These are phyloP conservation scores for Calonectria pseudoturangicola DNA, from an alignment of 2,329 filamentous ascomycete genomes.

Conservation along the genomic window DNA sequence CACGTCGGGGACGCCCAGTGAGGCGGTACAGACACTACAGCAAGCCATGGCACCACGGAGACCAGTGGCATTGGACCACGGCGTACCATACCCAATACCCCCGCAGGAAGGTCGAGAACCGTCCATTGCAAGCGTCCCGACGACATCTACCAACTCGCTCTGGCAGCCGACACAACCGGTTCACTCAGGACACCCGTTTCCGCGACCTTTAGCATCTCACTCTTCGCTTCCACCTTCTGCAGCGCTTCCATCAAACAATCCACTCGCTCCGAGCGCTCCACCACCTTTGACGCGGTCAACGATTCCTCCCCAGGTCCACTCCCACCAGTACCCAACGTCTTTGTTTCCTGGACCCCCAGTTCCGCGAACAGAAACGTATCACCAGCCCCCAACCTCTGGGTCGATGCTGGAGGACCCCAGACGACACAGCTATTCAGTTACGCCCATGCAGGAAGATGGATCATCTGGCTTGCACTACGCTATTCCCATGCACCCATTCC, in stretches of 20 bases:
- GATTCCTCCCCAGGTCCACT: constrained; percentile 49
- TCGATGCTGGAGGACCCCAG: constrained; percentile 52
- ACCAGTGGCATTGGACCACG: constrained; percentile 55
- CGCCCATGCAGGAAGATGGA: constrained; percentile 46
- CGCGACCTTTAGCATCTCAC: constrained; percentile 53
- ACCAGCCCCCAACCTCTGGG: constrained; percentile 45
- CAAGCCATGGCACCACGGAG: constrained; percentile 61
- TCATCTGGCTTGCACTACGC: constrained; percentile 52
- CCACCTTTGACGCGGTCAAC: constrained; percentile 48
- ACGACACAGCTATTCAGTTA: constrained; percentile 52
- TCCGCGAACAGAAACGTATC: constrained; percentile 49
- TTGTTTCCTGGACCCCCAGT: constrained; percentile 48
- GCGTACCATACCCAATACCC: constrained; percentile 54
- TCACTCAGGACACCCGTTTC: constrained; percentile 51
- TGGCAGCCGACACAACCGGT: constrained; percentile 58
- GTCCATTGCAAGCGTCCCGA: constrained; percentile 58
- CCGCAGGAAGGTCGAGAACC: constrained; percentile 59
- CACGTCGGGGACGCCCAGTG: constrained; percentile 49
- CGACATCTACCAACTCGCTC: constrained; percentile 55
- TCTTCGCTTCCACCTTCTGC: constrained; percentile 27
- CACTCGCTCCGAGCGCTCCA: constrained; percentile 36
- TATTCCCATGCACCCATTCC: constrained; percentile 52
- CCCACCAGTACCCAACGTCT: constrained; percentile 50
- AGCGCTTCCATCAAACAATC: constrained; percentile 25
- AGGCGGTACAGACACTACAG: constrained; percentile 60